Conservation (phyloP, 1,284 basidiomycete species). For the Rhodotorula sp. region DNA sequence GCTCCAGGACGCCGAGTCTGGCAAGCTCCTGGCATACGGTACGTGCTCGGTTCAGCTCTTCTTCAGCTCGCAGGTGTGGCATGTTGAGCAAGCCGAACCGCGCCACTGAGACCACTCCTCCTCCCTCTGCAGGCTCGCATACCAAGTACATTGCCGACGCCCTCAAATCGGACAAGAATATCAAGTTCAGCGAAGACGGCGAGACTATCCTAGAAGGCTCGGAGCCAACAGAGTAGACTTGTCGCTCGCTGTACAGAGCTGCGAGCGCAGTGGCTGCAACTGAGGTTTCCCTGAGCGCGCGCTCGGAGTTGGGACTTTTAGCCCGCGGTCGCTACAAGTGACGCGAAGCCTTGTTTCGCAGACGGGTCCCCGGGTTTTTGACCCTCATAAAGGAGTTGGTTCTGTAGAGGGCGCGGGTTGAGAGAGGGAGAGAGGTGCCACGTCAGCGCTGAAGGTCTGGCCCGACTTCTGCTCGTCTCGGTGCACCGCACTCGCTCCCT, state of each 20-base stretch:
- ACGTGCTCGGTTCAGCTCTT: slow-evolving; percentile 54
- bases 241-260: not conserved
- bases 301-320: too few species aligned
- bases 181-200: slow-evolving; percentile 75
- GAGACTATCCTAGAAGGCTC: slow-evolving; percentile 65
- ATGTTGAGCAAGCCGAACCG: slow-evolving; percentile 14
- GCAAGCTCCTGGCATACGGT: slow-evolving; percentile 78
- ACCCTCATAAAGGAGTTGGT: too few species aligned
- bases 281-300: not conserved
- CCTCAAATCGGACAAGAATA: slow-evolving; percentile 67
- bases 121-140: slow-evolving; percentile 54
- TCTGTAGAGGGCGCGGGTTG: too few species aligned
- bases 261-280: not conserved
- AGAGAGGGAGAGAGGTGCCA: too few species aligned
- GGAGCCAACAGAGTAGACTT: slow-evolving; percentile 1
- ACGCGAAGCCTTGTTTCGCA: too few species aligned
- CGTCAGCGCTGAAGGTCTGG: too few species aligned
- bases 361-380: too few species aligned
- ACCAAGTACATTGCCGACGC: slow-evolving; percentile 85
- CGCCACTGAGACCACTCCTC: slow-evolving; percentile 10
- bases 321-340: too few species aligned
- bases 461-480: too few species aligned
- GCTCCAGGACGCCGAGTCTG: slow-evolving; percentile 62
- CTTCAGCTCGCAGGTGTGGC: slow-evolving; percentile 1
- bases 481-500: too few species aligned